Evolutionary conservation across 352 stramenopile genomes (phyloP), one percentile per base, ranked within the genome.

Genomic region (Globisporangium megalacanthum): DNA sequence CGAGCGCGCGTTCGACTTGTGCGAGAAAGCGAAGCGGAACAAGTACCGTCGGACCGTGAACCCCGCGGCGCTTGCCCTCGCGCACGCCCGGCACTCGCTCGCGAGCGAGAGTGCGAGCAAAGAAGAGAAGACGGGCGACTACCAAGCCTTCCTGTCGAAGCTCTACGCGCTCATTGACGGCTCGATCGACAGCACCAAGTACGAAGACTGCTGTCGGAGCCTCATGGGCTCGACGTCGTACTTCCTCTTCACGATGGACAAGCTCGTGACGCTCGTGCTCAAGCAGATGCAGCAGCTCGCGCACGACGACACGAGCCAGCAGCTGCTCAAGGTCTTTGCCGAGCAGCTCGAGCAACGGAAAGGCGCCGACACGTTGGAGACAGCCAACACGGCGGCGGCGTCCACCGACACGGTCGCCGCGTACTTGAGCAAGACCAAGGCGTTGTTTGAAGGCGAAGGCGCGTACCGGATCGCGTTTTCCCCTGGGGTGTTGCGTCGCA

Each of bases 211-310:
- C 37, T 97, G 88, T 54, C 77, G 89, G 45, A 88, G 77, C 35
- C 73, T 96, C 15, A 93, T 97, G 80, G 89, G 89, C 19, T 92
- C 88, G 15, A 92, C 82, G 19, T 94, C 86, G 4, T 97, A 95
- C 61, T 92, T 96, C 46, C 58, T 97, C 37, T 97, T 96, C 64
- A 97, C 89, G 7, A 91, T 97, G 73, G 89, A 97, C 61, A 96
- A 96, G 60, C 70, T 97, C 31, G 82, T 96, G 57, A 66, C 79
- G 13, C 71, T 80, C 13, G 72, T 95, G 47, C 74, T 94, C 39
- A 95, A 96, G 71, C 88, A 97, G 56, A 89, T 96, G 79, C 86
- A 96, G 65, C 74, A 90, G 54, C 47, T 95, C 49, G 77, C 81
- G 11, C 86, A 75, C 25, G 86, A 95, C 61, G 83, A 93, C 37